Conservation (phyloP, 106 monocot species). For the Dendrobium catenatum region DNA sequence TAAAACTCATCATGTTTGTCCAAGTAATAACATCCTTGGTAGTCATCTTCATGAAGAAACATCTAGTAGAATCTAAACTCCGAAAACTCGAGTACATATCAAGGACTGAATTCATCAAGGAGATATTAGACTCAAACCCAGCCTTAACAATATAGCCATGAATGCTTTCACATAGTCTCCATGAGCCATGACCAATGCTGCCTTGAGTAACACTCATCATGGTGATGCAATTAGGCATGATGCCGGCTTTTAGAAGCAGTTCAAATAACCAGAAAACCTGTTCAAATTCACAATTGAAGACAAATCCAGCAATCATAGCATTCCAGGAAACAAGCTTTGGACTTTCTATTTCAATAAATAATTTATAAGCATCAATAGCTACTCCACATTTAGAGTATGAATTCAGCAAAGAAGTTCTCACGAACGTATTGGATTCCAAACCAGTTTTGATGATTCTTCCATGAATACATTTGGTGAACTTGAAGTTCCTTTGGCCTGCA, state of each 20-base stretch:
- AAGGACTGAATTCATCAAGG: constrained; percentile 35
- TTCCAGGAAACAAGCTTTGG: constrained; percentile 31
- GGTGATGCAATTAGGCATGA: constrained; percentile 24
- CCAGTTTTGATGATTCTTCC: constrained; percentile 25
- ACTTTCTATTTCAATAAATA: constrained; percentile 14
- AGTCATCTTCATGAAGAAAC: constrained; percentile 24
- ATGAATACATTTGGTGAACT: constrained; percentile 20
- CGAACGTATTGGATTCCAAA: constrained; percentile 17
- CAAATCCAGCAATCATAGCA: constrained; percentile 36
- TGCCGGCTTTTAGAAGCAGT: neutral
- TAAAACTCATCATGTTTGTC: constrained; percentile 34
- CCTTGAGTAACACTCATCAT: constrained; percentile 25
- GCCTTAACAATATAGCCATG: constrained; percentile 30
- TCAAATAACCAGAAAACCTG: constrained; percentile 30
- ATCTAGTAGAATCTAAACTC: constrained; percentile 8
- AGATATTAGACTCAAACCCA: constrained; percentile 28
- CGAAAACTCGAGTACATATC: constrained; percentile 40
- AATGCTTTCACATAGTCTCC: constrained; percentile 21
- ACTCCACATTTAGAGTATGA: constrained; percentile 29
- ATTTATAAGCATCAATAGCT: constrained; percentile 7
- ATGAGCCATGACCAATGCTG: constrained; percentile 15
- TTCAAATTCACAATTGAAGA: constrained; percentile 19
- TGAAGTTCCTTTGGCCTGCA: constrained; percentile 3
- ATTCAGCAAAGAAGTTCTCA: constrained; percentile 33
- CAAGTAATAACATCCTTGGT: constrained; percentile 35